Conservation (phyloP, 2,329 filamentous ascomycete genomes). For the Diaporthe sp. region DNA sequence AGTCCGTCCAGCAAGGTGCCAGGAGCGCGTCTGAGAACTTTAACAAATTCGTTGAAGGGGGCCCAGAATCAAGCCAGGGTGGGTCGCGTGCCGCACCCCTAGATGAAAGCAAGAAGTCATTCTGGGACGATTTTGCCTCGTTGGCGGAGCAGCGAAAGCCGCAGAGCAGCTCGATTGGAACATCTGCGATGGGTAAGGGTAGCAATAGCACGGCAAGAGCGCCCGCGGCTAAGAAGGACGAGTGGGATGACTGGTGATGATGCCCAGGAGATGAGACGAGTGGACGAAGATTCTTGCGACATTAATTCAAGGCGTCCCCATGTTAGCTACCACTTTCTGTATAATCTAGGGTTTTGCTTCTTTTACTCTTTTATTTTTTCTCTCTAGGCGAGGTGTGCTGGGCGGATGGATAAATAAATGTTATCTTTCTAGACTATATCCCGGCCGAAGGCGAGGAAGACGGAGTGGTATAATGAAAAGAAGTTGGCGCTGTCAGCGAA, state of each 20-base stretch:
- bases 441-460: background rate
- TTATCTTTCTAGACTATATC: conserved; percentile 3
- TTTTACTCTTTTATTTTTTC: background rate
- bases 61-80: conserved; percentile 51
- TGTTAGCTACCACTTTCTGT: conserved; percentile 18
- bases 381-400: background rate
- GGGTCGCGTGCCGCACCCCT: conserved; percentile 53
- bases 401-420: conserved; percentile 27
- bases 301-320: background rate
- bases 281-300: background rate
- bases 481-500: background rate
- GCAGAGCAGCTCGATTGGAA: conserved; percentile 67
- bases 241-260: conserved; percentile 75
- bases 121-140: conserved; percentile 92
- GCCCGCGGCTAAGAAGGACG: conserved; percentile 61
- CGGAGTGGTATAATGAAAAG: background rate
- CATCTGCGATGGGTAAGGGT: conserved; percentile 71
- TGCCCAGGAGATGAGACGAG: background rate
- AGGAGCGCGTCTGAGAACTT: conserved; percentile 84
- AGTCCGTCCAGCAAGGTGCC: conserved; percentile 77
- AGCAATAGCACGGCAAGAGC: conserved; percentile 49
- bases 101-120: conserved; percentile 80
- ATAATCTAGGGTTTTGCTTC: conserved; percentile 23
- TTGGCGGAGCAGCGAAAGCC: conserved; percentile 68
- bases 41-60: conserved; percentile 88